Conservation (phyloP, 495 filamentous ascomycete genomes). For the Recurvomyces mirabilis region DNA sequence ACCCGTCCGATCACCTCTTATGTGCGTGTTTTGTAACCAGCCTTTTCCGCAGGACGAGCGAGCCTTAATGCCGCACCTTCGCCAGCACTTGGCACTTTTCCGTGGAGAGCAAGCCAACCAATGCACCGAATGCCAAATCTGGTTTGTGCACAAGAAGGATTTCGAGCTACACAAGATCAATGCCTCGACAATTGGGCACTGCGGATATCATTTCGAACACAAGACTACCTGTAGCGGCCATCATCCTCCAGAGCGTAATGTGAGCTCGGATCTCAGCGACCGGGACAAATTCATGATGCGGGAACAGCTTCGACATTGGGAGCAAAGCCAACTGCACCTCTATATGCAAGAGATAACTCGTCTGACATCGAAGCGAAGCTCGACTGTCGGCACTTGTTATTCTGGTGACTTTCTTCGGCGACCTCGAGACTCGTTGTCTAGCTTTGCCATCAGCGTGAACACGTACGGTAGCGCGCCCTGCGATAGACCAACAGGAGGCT, state of each 20-base stretch:
- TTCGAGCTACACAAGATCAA: constrained; percentile 2
- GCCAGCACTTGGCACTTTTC: constrained; percentile 2
- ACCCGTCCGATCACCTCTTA: background rate
- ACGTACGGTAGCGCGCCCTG: constrained; percentile 10
- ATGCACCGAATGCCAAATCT: constrained; percentile 4
- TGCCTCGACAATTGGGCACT: constrained; percentile 1
- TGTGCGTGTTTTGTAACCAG: constrained; percentile 9
- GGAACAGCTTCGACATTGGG: constrained; percentile 11
- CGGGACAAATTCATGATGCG: constrained; percentile 1
- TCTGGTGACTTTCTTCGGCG: constrained; percentile 4
- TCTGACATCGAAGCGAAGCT: background rate
- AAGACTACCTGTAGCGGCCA: constrained; percentile 3
- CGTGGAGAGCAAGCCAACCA: background rate
- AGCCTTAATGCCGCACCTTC: constrained; percentile 2
- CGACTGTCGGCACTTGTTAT: background rate
- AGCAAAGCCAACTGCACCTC: constrained; percentile 2
- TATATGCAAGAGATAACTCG: constrained; percentile 5
- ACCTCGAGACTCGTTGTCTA: constrained; percentile 1
- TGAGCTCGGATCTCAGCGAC: background rate
- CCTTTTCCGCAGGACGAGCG: constrained; percentile 3
- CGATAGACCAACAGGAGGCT: background rate
- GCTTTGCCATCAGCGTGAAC: constrained; percentile 10
- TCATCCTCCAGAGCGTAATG: background rate
- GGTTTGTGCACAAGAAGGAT: constrained; percentile 9
- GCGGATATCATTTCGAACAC: constrained; percentile 9